phyloP scores from a whole-genome alignment of 225 moss, liverwort and hornwort species.

The Marchantia polymorpha region DNA sequence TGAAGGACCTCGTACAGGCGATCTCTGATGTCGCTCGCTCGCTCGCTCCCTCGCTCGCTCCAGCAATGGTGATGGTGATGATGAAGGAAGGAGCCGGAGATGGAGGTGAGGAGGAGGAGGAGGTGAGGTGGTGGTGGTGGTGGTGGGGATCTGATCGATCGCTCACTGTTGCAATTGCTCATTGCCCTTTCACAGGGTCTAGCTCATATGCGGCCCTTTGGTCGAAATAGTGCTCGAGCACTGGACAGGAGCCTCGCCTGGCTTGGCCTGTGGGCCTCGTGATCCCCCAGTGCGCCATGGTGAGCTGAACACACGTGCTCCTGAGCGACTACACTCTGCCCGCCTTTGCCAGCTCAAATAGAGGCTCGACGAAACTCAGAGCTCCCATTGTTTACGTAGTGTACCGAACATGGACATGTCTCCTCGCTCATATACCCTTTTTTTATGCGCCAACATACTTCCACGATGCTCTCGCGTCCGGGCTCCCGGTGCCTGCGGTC shows the following conservation, averaged over 20 bases:
- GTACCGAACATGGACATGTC: not conserved
- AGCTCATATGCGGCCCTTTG: not conserved
- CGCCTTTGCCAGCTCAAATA: conserved; percentile 4
- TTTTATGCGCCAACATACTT: not conserved
- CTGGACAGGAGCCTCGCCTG: no score
- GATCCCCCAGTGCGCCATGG: not conserved
- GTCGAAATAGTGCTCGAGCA: not conserved
- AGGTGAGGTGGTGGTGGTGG: no score
- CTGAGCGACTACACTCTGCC: not conserved
- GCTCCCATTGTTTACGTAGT: not conserved
- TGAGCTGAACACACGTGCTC: not conserved
- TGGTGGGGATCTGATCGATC: no score
- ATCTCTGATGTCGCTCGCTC: no score
- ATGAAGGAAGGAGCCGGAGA: no score
- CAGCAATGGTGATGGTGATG: not conserved
- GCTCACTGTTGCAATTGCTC: not conserved
- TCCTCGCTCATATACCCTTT: not conserved
- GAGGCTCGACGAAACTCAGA: not conserved
- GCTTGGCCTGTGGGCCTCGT: conserved; percentile 4
- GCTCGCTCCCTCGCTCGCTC: no score
- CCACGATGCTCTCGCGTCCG: not conserved
- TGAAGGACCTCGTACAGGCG: not conserved
- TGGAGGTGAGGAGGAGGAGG: no score
- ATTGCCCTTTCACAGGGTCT: not conserved
- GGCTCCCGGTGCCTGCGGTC: not conserved